phyloP scores from a whole-genome alignment of 257 asterid genomes.

The Ocimum tenuiflorum region DNA sequence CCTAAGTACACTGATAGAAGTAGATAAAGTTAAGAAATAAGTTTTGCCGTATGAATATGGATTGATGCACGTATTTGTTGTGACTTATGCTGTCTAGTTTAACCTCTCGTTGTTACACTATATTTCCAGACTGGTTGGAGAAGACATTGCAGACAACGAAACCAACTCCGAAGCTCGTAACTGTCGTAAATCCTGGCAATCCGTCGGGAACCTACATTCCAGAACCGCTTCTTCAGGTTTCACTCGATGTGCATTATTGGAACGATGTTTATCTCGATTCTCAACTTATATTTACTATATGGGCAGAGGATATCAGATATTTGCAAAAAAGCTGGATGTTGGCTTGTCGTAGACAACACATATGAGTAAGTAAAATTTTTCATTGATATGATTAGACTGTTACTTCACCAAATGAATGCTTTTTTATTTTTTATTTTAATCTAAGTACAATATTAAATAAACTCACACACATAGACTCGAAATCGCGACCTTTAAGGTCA shows the following conservation, averaged over 20 bases:
- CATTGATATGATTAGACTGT: background rate
- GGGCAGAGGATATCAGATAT: constrained; percentile 77
- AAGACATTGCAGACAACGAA: constrained; percentile 49
- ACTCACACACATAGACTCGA: too few species aligned
- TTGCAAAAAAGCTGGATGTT: constrained; percentile 78
- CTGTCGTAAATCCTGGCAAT: constrained; percentile 94
- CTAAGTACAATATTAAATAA: too few species aligned
- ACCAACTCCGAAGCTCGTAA: constrained; percentile 93
- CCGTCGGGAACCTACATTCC: constrained; percentile 99
- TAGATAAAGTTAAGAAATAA: too few species aligned
- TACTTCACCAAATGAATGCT: background rate
- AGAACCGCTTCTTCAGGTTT: constrained; percentile 80
- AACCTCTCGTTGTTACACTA: background rate
- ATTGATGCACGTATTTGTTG: too few species aligned
- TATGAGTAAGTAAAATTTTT: constrained; percentile 61
- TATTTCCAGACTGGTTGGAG: constrained; percentile 79
- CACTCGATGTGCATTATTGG: background rate
- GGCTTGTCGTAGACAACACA: constrained; percentile 93
- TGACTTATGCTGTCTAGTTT: too few species aligned
- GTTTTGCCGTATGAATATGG: too few species aligned
- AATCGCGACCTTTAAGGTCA: too few species aligned
- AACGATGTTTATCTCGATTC: background rate
- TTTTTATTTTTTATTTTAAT: too few species aligned
- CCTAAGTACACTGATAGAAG: too few species aligned
- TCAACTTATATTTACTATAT: background rate